These are phyloP conservation scores for Pelargonium nanum DNA, from an alignment of 345 rosid genomes.

Conservation along the genomic window DNA sequence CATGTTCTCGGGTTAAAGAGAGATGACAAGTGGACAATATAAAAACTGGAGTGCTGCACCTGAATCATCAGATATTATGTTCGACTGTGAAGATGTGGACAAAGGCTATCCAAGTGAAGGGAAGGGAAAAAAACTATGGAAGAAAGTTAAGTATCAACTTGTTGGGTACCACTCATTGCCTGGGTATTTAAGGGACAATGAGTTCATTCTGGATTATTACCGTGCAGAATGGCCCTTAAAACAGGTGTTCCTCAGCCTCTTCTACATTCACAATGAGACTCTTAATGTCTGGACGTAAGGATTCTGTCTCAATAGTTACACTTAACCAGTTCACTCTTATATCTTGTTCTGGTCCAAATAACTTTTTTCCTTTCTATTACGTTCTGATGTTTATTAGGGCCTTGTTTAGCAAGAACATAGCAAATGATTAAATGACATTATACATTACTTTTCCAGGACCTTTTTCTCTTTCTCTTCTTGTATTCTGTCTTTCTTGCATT, in stretches of 20 bases:
- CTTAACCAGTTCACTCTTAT: not conserved
- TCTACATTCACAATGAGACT: conserved; percentile 82
- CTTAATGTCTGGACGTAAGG: conserved; percentile 95
- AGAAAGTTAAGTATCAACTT: conserved; percentile 78
- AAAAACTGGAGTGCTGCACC: not conserved
- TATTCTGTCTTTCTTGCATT: no score
- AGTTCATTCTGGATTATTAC: conserved; percentile 73
- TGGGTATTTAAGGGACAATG: conserved; percentile 75
- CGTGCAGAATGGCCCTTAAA: conserved; percentile 90
- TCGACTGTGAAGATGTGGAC: not conserved
- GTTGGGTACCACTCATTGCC: conserved; percentile 88
- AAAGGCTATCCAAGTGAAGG: conserved; percentile 26
- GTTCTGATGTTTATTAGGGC: no score
- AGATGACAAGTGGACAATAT: not conserved
- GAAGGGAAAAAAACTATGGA: conserved; percentile 78
- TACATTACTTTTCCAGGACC: not conserved
- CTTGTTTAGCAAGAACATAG: not conserved
- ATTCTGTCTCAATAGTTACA: not conserved
- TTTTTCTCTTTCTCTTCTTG: no score
- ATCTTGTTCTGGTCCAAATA: not conserved
- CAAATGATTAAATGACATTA: not conserved
- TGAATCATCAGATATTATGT: not conserved
- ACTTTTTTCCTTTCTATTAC: not conserved
- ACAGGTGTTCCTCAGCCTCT: conserved; percentile 72
- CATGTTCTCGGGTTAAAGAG: not conserved